These are phyloP conservation scores for Apium graveolens DNA, from an alignment of 129 eudicot species.

Conservation along the genomic window DNA sequence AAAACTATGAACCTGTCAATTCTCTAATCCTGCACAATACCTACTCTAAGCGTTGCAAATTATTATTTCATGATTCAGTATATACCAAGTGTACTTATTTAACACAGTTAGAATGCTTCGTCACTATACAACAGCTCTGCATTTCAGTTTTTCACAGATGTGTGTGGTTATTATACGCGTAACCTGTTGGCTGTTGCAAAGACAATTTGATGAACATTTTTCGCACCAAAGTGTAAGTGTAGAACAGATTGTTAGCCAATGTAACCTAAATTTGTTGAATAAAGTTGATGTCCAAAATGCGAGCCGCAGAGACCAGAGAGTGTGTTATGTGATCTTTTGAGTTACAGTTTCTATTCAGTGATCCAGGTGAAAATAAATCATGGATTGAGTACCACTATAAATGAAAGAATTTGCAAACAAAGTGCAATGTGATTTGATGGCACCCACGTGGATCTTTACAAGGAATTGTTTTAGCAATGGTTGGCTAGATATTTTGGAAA, in stretches of 20 bases:
- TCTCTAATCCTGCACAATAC: neutral
- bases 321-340: neutral
- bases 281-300: neutral
- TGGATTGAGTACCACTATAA: neutral
- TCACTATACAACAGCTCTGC: neutral
- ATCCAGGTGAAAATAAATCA: neutral
- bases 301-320: neutral
- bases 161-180: neutral
- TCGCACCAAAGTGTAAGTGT: neutral
- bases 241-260: neutral
- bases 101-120: neutral
- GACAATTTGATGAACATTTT: neutral
- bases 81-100: neutral
- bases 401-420: no score
- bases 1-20: constrained; percentile 29
- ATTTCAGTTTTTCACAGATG: neutral
- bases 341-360: neutral
- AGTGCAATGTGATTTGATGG: no score
- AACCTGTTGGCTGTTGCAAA: neutral
- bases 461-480: no score
- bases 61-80: no score
- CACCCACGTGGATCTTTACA: no score
- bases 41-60: neutral
- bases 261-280: neutral
- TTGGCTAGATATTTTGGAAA: no score